Evolutionary conservation across 192 early-diverging fungal species (phyloP), one percentile per base, ranked within the genome.

Genomic region (Umbelopsis sp.): DNA sequence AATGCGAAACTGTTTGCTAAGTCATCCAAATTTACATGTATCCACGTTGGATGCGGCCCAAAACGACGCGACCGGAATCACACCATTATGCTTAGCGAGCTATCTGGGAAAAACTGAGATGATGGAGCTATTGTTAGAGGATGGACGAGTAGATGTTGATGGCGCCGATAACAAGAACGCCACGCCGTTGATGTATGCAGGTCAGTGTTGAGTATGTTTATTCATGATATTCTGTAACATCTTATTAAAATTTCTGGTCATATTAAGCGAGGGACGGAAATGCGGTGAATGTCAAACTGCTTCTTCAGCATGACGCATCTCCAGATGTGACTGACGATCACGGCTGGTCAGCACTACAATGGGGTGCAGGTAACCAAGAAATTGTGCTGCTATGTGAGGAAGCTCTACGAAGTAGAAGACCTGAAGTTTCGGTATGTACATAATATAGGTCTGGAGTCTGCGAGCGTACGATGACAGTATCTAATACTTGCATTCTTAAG

Each of bases 121-220:
- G 8, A 83, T 88, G 33, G 68, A 70, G 22, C 73, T 85, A 44
- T 70, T 90, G 46, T 66, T 90, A 55, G 89, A 90, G 49, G 85
- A 82, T 49, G 89, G 89, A 0, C 74, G 82, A 23, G 87, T 88
- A 3, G 81, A 87, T 75, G 87, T 89, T 20, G 81, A 90, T 72
- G 82, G 81, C 1, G 74, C 79, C 1, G 89, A 90, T 58, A 79
- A 80, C 46, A 90, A 90, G 70, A 85, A 86, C 13, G 89, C 89
- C 7, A 87, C 89, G 7, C 86, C 89, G 1, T 58, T 90, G 18
- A 90, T 90, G 89, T 90, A 90, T 78, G 89, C 89, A 21, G 86
- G 86, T 86, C 80, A 77, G 71, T 70, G 23, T 20, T 37, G 9
- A 27, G 2, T 15, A 15, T 10, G 10, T 33, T 41, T 10, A 10